Evolutionary conservation across 2,329 filamentous ascomycete genomes (phyloP).

Genomic region (Colletotrichum sp.): DNA sequence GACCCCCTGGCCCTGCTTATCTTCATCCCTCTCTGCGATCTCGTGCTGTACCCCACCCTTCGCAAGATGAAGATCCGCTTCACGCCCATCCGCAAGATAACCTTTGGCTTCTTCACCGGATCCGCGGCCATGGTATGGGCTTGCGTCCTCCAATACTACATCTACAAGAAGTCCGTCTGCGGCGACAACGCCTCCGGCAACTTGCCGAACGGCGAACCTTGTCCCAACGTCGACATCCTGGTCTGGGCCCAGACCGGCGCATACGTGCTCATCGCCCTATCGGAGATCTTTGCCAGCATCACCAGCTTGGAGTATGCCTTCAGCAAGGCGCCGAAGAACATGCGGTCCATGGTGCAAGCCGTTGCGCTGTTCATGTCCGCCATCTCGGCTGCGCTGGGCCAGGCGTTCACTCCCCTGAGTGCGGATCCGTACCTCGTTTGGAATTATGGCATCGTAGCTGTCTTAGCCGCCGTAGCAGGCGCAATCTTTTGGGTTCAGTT

Average conservation of each 20-base stretch:
- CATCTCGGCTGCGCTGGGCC: conserved; percentile 70
- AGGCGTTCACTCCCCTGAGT: conserved; percentile 52
- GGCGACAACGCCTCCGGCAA: conserved; percentile 44
- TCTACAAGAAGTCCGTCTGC: conserved; percentile 69
- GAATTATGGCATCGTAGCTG: conserved; percentile 74
- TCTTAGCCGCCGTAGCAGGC: conserved; percentile 68
- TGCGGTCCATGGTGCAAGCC: conserved; percentile 74
- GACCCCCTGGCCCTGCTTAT: conserved; percentile 82
- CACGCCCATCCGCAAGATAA: conserved; percentile 78
- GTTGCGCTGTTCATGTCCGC: conserved; percentile 73
- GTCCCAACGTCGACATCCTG: conserved; percentile 59
- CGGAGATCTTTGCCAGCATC: conserved; percentile 55
- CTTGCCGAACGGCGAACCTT: conserved; percentile 26
- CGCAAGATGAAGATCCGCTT: conserved; percentile 69
- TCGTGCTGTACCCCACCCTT: conserved; percentile 70
- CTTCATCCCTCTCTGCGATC: conserved; percentile 75
- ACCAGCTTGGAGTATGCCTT: conserved; percentile 75
- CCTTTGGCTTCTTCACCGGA: conserved; percentile 70
- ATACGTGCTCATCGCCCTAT: conserved; percentile 53
- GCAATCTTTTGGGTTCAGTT: conserved; percentile 74
- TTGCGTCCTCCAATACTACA: conserved; percentile 60
- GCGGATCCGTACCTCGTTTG: conserved; percentile 72
- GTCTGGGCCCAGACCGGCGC: conserved; percentile 65
- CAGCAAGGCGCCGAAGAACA: conserved; percentile 78
- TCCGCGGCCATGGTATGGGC: conserved; percentile 64